These are phyloP conservation scores for Coemansia sp. DNA, from an alignment of 192 early-diverging fungal species.

Conservation along the genomic window DNA sequence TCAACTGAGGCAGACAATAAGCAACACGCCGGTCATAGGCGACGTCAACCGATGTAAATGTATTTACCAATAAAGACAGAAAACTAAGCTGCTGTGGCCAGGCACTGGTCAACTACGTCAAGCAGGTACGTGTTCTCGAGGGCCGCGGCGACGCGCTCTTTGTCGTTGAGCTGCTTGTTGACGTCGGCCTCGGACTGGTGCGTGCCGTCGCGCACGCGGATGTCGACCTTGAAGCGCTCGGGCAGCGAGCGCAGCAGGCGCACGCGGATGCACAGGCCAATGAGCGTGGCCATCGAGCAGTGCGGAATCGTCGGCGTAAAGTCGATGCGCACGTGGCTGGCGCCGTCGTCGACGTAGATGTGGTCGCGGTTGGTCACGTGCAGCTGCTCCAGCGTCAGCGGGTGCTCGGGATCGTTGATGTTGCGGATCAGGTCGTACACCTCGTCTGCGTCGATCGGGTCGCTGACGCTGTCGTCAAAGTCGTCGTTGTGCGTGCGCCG, in stretches of 20 bases:
- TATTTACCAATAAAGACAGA: not conserved
- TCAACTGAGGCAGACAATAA: conserved; percentile 20
- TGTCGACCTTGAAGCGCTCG: conserved; percentile 92
- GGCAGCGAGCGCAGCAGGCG: conserved; percentile 83
- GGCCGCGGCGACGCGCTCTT: conserved; percentile 97
- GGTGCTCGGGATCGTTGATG: conserved; percentile 98
- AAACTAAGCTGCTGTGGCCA: conserved; percentile 55
- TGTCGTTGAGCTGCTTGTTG: conserved; percentile 99
- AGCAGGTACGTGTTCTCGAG: conserved; percentile 92
- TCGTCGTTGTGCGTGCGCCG: conserved; percentile 57
- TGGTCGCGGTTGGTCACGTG: conserved; percentile 89
- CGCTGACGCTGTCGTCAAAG: conserved; percentile 67
- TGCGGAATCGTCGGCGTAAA: conserved; percentile 99
- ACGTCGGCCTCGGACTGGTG: conserved; percentile 95
- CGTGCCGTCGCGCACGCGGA: conserved; percentile 85
- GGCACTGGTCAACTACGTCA: conserved; percentile 93
- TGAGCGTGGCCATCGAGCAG: conserved; percentile 98
- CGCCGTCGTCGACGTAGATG: conserved; percentile 72
- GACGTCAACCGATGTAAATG: conserved; percentile 17
- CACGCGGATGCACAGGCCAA: conserved; percentile 96
- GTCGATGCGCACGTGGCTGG: conserved; percentile 69
- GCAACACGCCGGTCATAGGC: conserved; percentile 40
- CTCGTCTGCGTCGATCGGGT: conserved; percentile 82
- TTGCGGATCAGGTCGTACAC: conserved; percentile 94
- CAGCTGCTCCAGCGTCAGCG: conserved; percentile 94